These are phyloP conservation scores for Pseudogymnoascus sp. DNA, from an alignment of 2,329 filamentous ascomycete species.

Conservation along the genomic window DNA sequence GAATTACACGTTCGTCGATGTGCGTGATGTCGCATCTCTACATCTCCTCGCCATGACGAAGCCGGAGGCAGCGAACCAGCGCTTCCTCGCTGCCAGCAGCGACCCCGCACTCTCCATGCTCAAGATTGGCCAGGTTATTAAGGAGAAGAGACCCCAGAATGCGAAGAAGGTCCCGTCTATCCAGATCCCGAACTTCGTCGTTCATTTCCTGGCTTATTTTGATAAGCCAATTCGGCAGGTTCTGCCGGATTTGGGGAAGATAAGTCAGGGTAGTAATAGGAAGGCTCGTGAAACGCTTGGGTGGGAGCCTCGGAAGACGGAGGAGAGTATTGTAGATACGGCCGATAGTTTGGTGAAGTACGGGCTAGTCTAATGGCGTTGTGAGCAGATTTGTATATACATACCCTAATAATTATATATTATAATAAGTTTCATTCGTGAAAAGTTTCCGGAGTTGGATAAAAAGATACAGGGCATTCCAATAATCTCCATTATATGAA, in stretches of 20 bases:
- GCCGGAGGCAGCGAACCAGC: slow-evolving; percentile 20
- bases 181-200: slow-evolving; percentile 9
- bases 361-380: background rate
- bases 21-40: slow-evolving; percentile 27
- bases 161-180: slow-evolving; percentile 8
- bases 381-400: background rate
- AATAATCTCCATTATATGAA: background rate
- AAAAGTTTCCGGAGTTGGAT: background rate
- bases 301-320: background rate
- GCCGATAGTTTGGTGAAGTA: slow-evolving; percentile 9
- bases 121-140: slow-evolving; percentile 22
- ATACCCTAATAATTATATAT: background rate
- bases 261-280: background rate
- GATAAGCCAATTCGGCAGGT: background rate
- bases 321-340: slow-evolving; percentile 12
- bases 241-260: background rate
- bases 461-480: background rate
- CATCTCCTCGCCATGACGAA: slow-evolving; percentile 26
- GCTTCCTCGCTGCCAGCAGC: slow-evolving; percentile 18
- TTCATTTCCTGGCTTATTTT: background rate
- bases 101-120: slow-evolving; percentile 14
- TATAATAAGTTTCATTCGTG: background rate
- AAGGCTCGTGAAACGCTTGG: slow-evolving; percentile 2
- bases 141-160: slow-evolving; percentile 11
- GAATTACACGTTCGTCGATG: slow-evolving; percentile 24